Conservation (phyloP, 768 basidiomycete genomes). For the Polyporus arcularius region DNA sequence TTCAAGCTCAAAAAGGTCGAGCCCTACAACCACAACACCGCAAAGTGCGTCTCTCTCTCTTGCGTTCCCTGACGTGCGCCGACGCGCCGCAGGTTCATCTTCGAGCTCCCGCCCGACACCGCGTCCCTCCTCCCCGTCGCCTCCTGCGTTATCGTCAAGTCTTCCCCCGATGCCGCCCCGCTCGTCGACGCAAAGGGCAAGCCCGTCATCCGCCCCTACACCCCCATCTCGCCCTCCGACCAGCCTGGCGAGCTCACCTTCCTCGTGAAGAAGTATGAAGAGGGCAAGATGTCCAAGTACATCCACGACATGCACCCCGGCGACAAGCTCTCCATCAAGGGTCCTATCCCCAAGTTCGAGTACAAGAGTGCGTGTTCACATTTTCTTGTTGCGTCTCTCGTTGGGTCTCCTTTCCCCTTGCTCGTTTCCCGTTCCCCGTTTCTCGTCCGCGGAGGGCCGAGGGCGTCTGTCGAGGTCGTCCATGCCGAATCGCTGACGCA, state of each 20-base stretch:
- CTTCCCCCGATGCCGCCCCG: slow-evolving; percentile 58
- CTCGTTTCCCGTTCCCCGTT: too few relatives aligned
- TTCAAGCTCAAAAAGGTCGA: slow-evolving; percentile 80
- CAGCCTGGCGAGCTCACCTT: slow-evolving; percentile 74
- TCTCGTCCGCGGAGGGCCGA: too few relatives aligned
- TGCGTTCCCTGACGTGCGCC: not conserved
- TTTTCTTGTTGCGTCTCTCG: too few relatives aligned
- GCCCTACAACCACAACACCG: slow-evolving; percentile 94
- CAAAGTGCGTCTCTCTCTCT: slow-evolving; percentile 49
- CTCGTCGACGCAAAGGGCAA: slow-evolving; percentile 79
- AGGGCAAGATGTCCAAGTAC: slow-evolving; percentile 81
- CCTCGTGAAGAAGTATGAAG: slow-evolving; percentile 84
- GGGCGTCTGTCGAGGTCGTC: not conserved
- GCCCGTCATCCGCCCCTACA: slow-evolving; percentile 89
- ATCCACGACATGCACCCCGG: slow-evolving; percentile 83
- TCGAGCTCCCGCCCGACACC: slow-evolving; percentile 77
- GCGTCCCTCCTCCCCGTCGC: slow-evolving; percentile 79
- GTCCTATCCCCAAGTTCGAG: slow-evolving; percentile 84
- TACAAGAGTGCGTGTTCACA: slow-evolving; percentile 66
- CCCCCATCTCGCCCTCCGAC: slow-evolving; percentile 82
- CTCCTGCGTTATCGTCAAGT: slow-evolving; percentile 76
- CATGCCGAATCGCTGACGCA: not conserved
- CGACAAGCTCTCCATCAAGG: slow-evolving; percentile 84
- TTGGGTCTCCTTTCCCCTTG: too few relatives aligned
- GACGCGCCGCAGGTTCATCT: slow-evolving; percentile 57